Evolutionary conservation across 177 flowering plant species (phyloP).

Genomic region (Tripterygium wilfordii): DNA sequence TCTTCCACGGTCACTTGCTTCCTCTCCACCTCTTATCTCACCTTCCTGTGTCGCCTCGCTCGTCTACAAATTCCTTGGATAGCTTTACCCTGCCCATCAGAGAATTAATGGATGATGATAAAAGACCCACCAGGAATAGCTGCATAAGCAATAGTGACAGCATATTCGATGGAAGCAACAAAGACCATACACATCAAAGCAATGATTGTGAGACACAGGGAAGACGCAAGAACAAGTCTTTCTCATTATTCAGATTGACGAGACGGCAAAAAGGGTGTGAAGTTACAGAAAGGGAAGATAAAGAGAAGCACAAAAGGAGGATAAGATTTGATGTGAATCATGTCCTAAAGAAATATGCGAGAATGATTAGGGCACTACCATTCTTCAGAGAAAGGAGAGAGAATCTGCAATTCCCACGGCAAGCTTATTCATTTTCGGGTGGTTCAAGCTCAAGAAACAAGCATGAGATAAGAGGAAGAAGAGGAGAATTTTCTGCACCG

Average conservation of each 20-base stretch:
- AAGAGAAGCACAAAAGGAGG: constrained; percentile 38
- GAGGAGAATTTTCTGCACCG: constrained; percentile 73
- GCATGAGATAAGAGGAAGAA: constrained; percentile 28
- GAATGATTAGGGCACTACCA: constrained; percentile 47
- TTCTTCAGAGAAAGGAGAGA: constrained; percentile 37
- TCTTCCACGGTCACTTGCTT: constrained; percentile 93
- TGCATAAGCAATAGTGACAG: constrained; percentile 9
- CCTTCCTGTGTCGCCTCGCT: constrained; percentile 64
- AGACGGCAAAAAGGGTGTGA: constrained; percentile 43
- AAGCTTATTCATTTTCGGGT: constrained; percentile 60
- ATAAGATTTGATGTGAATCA: constrained; percentile 42
- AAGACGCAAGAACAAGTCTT: constrained; percentile 50
- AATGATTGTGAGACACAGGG: constrained; percentile 11
- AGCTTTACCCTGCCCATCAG: constrained; percentile 47
- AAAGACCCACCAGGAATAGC: constrained; percentile 1
- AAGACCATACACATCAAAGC: background rate
- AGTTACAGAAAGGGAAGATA: constrained; percentile 19
- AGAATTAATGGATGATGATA: constrained; percentile 22
- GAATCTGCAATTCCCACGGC: constrained; percentile 19
- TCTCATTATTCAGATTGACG: constrained; percentile 54
- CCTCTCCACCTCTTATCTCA: constrained; percentile 87
- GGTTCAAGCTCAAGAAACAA: constrained; percentile 23
- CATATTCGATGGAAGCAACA: background rate
- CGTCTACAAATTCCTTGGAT: constrained; percentile 63
- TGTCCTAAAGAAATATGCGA: constrained; percentile 50